phyloP scores from a whole-genome alignment of 2,329 filamentous ascomycete genomes.

The Colletotrichum costaricense region DNA sequence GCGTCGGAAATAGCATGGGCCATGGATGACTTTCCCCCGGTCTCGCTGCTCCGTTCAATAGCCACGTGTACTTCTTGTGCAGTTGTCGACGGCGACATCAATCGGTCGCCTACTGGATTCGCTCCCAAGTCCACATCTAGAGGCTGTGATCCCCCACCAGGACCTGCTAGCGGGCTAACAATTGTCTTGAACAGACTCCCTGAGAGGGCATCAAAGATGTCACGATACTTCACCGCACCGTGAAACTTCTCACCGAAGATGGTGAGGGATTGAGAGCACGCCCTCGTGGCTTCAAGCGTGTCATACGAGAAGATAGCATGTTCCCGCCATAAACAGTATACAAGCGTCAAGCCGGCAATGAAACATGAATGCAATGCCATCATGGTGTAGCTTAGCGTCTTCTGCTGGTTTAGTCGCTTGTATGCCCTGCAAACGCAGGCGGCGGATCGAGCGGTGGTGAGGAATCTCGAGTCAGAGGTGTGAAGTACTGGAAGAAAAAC shows the following conservation, averaged over 20 bases:
- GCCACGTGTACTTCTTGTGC: too few species aligned
- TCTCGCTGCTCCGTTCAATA: not conserved
- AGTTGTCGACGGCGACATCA: too few species aligned
- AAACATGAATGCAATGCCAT: constrained; percentile 45
- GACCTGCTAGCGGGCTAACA: constrained; percentile 24
- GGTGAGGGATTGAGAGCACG: constrained; percentile 42
- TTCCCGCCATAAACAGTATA: constrained; percentile 44
- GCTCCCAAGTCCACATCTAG: constrained; percentile 1
- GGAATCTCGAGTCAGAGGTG: constrained; percentile 39
- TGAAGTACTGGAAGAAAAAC: constrained; percentile 39
- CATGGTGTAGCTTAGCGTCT: constrained; percentile 45
- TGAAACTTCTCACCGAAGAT: constrained; percentile 45
- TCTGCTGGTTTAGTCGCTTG: constrained; percentile 44
- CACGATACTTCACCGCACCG: constrained; percentile 43
- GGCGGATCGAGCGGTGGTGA: constrained; percentile 37
- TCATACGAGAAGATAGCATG: constrained; percentile 39
- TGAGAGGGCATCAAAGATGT: constrained; percentile 42
- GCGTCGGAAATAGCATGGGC: constrained; percentile 37
- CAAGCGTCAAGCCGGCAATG: constrained; percentile 42
- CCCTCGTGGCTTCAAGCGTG: constrained; percentile 41
- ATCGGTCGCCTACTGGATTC: too few species aligned
- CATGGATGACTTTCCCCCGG: not conserved
- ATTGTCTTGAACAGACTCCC: constrained; percentile 39
- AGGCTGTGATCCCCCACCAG: not conserved
- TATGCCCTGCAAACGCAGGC: constrained; percentile 43